Evolutionary conservation across 805 yeast species (phyloP).

Genomic region (Candida broadrunensis): DNA sequence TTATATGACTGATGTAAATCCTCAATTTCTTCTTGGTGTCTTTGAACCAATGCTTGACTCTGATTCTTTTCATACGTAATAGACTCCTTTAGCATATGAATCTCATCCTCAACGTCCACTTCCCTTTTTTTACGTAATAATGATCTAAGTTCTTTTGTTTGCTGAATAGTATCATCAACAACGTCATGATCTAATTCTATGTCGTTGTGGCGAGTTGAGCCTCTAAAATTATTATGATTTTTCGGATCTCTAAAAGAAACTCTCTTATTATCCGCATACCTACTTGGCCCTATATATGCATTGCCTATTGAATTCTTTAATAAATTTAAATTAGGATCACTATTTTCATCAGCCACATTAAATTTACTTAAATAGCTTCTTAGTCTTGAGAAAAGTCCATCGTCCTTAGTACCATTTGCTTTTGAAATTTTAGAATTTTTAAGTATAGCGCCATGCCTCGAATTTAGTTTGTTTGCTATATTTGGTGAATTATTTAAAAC

Average conservation of each 20-base stretch:
- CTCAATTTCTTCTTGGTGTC: constrained; percentile 1
- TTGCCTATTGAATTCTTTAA: background rate
- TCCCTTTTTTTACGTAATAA: background rate
- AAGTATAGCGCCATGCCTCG: background rate
- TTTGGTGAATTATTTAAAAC: constrained; percentile 2
- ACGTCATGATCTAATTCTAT: constrained; percentile 11
- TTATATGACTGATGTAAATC: constrained; percentile 3
- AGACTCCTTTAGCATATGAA: background rate
- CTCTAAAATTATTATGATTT: background rate
- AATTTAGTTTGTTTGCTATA: background rate
- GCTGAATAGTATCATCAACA: constrained; percentile 11
- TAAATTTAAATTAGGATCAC: background rate
- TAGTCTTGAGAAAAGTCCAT: constrained; percentile 9
- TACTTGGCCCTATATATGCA: background rate
- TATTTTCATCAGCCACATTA: background rate
- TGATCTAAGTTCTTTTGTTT: constrained; percentile 1
- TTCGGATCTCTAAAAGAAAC: background rate
- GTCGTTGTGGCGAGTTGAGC: background rate
- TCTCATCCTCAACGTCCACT: background rate
- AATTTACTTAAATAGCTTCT: constrained; percentile 11
- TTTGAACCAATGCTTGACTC: background rate
- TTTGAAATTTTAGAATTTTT: constrained; percentile 1
- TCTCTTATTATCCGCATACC: background rate
- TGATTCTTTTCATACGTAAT: background rate
- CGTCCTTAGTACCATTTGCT: background rate